Evolutionary conservation across 1,139 yeast species (phyloP).

Genomic region (Candida dubliniensis): DNA sequence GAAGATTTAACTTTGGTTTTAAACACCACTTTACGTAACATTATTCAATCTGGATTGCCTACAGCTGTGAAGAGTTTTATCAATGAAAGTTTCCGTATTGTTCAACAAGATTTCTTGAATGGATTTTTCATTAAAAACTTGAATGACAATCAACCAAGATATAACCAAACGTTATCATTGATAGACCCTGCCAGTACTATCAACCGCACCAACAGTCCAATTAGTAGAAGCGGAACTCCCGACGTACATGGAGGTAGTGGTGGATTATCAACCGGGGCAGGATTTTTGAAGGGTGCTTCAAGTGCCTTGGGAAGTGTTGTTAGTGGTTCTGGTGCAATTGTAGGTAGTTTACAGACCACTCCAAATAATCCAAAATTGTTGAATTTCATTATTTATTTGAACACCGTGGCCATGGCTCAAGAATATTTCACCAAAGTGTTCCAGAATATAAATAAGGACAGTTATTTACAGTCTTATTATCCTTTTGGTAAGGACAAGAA

Average conservation of each 20-base stretch:
- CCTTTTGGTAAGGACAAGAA: slow-evolving; percentile 58
- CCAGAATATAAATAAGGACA: slow-evolving; percentile 27
- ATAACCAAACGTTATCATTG: slow-evolving; percentile 40
- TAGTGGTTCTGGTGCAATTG: slow-evolving; percentile 24
- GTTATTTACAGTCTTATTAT: slow-evolving; percentile 40
- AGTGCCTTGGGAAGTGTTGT: slow-evolving; percentile 50
- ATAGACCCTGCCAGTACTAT: slow-evolving; percentile 10
- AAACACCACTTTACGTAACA: slow-evolving; percentile 61
- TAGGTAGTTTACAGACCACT: slow-evolving; percentile 20
- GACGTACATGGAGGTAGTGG: slow-evolving; percentile 19
- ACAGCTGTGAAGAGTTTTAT: slow-evolving; percentile 53
- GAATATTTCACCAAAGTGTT: slow-evolving; percentile 54
- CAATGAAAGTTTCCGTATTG: slow-evolving; percentile 28
- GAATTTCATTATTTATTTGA: slow-evolving; percentile 55
- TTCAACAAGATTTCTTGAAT: slow-evolving; percentile 39
- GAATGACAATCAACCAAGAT: slow-evolving; percentile 55
- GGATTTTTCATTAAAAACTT: slow-evolving; percentile 51
- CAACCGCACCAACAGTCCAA: slow-evolving; percentile 23
- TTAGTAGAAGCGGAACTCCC: slow-evolving; percentile 37
- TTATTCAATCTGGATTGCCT: slow-evolving; percentile 61
- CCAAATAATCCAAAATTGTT: slow-evolving; percentile 38
- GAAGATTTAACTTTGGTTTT: slow-evolving; percentile 81
- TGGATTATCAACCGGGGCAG: slow-evolving; percentile 25
- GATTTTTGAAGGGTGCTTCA: slow-evolving; percentile 48
- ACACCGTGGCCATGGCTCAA: slow-evolving; percentile 60